A percentile compares a stretch with the other conserved stretches of the same genome.
These are phyloP conservation scores for Boletellus ananas DNA, from an alignment of 768 basidiomycete species.

Conservation along the genomic window DNA sequence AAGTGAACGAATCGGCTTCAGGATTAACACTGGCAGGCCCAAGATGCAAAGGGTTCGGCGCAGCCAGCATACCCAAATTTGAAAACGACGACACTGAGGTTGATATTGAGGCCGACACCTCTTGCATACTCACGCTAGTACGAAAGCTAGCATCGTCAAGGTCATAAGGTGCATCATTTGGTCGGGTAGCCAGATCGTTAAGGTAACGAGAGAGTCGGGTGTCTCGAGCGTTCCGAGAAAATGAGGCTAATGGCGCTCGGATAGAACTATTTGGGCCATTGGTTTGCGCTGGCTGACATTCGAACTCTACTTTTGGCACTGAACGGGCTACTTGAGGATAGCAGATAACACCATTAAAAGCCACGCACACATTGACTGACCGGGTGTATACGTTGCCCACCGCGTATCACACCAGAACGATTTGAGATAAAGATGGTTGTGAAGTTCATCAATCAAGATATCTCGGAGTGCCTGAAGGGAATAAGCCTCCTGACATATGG, in stretches of 20 bases:
- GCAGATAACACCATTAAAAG: neutral
- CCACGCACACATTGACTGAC: conserved; percentile 70
- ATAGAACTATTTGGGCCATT: conserved; percentile 23
- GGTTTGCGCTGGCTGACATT: conserved; percentile 38
- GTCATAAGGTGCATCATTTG: conserved; percentile 77
- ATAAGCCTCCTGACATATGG: conserved; percentile 9
- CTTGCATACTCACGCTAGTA: conserved; percentile 17
- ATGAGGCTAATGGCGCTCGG: conserved; percentile 30
- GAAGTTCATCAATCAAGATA: conserved; percentile 91
- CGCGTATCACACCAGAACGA: conserved; percentile 94
- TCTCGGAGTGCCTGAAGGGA: conserved; percentile 74
- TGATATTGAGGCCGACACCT: conserved; percentile 18
- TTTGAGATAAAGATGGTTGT: conserved; percentile 96
- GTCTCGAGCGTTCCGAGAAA: conserved; percentile 39
- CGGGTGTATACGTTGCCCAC: conserved; percentile 80
- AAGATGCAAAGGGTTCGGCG: conserved; percentile 19
- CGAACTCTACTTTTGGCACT: conserved; percentile 70
- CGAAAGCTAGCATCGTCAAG: conserved; percentile 41
- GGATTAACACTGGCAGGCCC: conserved; percentile 51
- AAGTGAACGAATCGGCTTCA: conserved; percentile 89
- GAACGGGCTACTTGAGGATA: conserved; percentile 7
- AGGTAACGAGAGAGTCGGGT: conserved; percentile 62
- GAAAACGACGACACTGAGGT: conserved; percentile 23
- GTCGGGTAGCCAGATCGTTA: conserved; percentile 58
- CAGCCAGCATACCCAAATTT: conserved; percentile 20